A percentile compares a stretch with the other conserved stretches of the same genome.
Conservation (phyloP, 495 filamentous ascomycete genomes). For the Trichocladium antarcticum region DNA sequence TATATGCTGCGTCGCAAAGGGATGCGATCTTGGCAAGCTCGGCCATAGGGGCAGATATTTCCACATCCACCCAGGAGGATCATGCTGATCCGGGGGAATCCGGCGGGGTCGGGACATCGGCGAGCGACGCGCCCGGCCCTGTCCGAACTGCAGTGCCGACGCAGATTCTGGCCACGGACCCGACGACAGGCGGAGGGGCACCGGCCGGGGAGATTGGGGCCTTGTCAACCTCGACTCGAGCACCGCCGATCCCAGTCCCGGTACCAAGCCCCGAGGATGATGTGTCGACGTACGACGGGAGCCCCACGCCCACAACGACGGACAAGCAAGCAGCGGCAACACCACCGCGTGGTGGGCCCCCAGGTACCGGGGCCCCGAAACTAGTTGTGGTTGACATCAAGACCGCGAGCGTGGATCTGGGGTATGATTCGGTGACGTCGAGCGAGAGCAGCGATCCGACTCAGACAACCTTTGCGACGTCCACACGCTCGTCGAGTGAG, state of each 20-base stretch:
- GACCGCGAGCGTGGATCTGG: constrained; percentile 2
- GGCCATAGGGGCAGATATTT: not conserved
- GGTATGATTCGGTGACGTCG: not conserved
- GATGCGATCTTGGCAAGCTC: not conserved
- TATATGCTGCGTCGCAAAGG: not conserved
- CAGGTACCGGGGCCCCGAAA: not conserved
- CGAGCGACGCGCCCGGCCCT: constrained; percentile 13
- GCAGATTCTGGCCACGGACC: not conserved
- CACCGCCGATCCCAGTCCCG: no score
- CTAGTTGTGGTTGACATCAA: not conserved
- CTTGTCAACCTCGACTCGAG: no score
- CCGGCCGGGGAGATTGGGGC: no score
- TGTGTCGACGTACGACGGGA: not conserved
- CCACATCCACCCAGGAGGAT: constrained; percentile 5
- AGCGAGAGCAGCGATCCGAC: not conserved
- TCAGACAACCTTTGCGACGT: constrained; percentile 5
- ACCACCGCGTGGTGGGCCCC: constrained; percentile 3
- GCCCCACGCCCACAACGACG: not conserved
- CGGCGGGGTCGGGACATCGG: constrained; percentile 10
- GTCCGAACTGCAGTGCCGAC: constrained; percentile 8
- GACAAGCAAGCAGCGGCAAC: not conserved
- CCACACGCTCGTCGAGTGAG: constrained; percentile 5
- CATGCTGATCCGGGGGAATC: constrained; percentile 13
- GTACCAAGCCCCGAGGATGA: no score
- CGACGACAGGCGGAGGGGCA: not conserved